Conservation (phyloP, 768 basidiomycete species). For the Lactifluus subvellereus region DNA sequence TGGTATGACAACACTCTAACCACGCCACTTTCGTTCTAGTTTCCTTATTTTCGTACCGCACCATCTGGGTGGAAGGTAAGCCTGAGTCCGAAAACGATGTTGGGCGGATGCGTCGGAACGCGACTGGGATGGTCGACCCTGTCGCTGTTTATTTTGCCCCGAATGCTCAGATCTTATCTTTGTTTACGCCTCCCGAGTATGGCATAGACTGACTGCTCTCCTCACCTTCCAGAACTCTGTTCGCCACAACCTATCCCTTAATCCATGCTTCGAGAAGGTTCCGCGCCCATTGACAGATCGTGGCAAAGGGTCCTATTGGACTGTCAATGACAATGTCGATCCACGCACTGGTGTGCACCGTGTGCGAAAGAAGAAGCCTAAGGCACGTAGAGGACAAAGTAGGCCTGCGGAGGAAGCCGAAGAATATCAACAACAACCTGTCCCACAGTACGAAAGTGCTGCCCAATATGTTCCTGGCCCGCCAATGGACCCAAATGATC, state of each 20-base stretch:
- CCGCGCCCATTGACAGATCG: slow-evolving; percentile 87
- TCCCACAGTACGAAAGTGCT: slow-evolving; percentile 47
- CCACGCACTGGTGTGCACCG: slow-evolving; percentile 86
- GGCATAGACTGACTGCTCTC: neutral
- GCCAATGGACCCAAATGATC: slow-evolving; percentile 54
- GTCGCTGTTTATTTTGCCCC: slow-evolving; percentile 48
- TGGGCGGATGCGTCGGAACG: slow-evolving; percentile 27
- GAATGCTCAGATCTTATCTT: slow-evolving; percentile 31
- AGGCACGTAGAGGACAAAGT: slow-evolving; percentile 46
- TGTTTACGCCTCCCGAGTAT: slow-evolving; percentile 17
- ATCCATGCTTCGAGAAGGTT: slow-evolving; percentile 88
- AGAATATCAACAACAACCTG: slow-evolving; percentile 56
- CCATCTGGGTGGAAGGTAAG: slow-evolving; percentile 91
- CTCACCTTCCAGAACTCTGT: slow-evolving; percentile 65
- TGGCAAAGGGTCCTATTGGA: slow-evolving; percentile 90
- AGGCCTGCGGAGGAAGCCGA: slow-evolving; percentile 38
- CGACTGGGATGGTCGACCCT: slow-evolving; percentile 52
- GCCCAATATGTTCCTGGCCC: slow-evolving; percentile 50
- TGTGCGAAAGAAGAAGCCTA: slow-evolving; percentile 80
- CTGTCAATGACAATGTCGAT: slow-evolving; percentile 85
- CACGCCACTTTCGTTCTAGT: slow-evolving; percentile 40
- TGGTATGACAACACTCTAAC: slow-evolving; percentile 21
- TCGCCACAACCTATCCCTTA: slow-evolving; percentile 83
- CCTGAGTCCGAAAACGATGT: slow-evolving; percentile 7
- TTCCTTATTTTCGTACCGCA: slow-evolving; percentile 83